These are phyloP conservation scores for Leucogyrophana mollusca DNA, from an alignment of 768 basidiomycete genomes.

Conservation along the genomic window DNA sequence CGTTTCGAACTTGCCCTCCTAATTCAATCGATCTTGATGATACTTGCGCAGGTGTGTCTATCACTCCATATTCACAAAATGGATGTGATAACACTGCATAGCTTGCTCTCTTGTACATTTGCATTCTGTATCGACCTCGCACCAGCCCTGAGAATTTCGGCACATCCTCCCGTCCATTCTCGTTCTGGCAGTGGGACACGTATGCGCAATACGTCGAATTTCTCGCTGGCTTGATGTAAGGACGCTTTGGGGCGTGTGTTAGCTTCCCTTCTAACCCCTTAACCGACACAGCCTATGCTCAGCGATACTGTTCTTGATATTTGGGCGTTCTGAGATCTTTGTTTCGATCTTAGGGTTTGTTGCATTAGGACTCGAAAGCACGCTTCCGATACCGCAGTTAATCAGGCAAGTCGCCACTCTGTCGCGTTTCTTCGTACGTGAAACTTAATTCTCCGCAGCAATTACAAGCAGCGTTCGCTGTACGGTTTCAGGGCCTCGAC, in stretches of 20 bases:
- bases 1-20: constrained; percentile 76
- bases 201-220: constrained; percentile 84
- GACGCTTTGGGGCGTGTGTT: neutral
- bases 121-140: constrained; percentile 67
- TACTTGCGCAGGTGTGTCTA: constrained; percentile 66
- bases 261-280: neutral
- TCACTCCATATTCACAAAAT: constrained; percentile 6
- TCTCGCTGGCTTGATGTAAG: constrained; percentile 73
- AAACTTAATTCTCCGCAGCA: constrained; percentile 42
- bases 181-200: constrained; percentile 84
- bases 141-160: constrained; percentile 58
- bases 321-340: constrained; percentile 61
- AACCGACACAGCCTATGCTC: constrained; percentile 49
- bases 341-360: constrained; percentile 68
- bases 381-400: constrained; percentile 82
- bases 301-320: constrained; percentile 73
- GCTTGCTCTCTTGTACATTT: constrained; percentile 81
- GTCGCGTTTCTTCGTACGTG: constrained; percentile 1
- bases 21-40: constrained; percentile 85
- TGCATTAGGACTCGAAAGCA: constrained; percentile 81
- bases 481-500: constrained; percentile 87
- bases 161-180: constrained; percentile 61
- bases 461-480: constrained; percentile 73
- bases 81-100: constrained; percentile 29
- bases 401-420: constrained; percentile 50